Base-by-base conservation (phyloP, 2,329 filamentous ascomycete genomes). In the Thielaviopsis cerberus region DNA sequence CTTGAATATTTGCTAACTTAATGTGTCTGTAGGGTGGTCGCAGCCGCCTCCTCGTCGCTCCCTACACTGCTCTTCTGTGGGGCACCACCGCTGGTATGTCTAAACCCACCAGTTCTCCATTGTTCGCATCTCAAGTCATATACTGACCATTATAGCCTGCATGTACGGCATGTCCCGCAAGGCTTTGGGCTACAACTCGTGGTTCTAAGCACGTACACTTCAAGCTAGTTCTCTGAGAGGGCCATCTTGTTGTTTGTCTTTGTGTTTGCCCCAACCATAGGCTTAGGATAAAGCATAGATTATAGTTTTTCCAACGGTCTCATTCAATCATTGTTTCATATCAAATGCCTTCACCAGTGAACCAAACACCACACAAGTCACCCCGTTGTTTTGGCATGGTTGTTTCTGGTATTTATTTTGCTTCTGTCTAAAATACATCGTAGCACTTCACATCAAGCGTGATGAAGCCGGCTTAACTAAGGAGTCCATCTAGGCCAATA, bases 181-280 rank as follows among this genome's bases (percentile, higher is more conserved):
- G 74, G 73, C 86, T 63, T 69, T 82, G 62, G 86, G 86, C 67
- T 80, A 90, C 77, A 90, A 88, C 79, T 87, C 82, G 62, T 89
- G 82, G 82, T 86, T 81, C 66, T 73, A 76, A 68, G 76, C n/a
- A 25, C 34, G 25, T 20, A 15, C 20, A 22, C 37, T 10, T 50
- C 23, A 48, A 22, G 20, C 6, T 48, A 30, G 8, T 25, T 20
- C 25, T 51, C 22, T 27, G 23, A 24, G n/a, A 56, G 22, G 41
- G 41, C n/a, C 4, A 48, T 20, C 41, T 48, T 48, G 41, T 48
- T 22, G 41, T 20, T 48, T 48, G 41, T 48, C 41, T 48, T 48
- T n/a, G 41, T 48, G n/a, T 22, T 48, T 48, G 41, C n/a, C 17
- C n/a, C 41, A 20, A 22, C 7, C 10, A 48, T 17, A 48, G 41